These are phyloP conservation scores for Soucietia sequanensis DNA, from an alignment of 805 yeast species.

Conservation along the genomic window DNA sequence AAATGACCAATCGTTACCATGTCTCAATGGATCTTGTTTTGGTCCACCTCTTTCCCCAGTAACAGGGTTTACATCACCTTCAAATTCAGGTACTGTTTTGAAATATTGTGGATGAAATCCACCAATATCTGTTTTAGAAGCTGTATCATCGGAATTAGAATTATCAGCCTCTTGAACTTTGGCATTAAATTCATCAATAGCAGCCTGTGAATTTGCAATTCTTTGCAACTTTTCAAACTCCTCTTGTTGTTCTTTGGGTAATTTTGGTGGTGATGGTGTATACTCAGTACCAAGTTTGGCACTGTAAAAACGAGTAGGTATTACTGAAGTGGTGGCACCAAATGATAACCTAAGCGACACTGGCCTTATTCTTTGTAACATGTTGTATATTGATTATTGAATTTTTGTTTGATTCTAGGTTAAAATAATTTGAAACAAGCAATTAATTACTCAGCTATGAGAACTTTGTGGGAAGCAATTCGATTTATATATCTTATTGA, in stretches of 20 bases:
- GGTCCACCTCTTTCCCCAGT: conserved; percentile 98
- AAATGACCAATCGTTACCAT: conserved; percentile 84
- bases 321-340: too few relatives aligned
- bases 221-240: conserved; percentile 88
- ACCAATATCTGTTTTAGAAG: conserved; percentile 52
- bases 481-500: too few relatives aligned
- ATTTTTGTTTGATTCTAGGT: too few relatives aligned
- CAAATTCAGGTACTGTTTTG: conserved; percentile 89
- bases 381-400: not conserved
- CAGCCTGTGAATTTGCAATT: conserved; percentile 74
- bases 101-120: conserved; percentile 65
- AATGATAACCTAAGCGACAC: too few relatives aligned
- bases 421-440: too few relatives aligned
- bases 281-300: conserved; percentile 22
- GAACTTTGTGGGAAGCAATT: too few relatives aligned
- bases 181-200: conserved; percentile 71
- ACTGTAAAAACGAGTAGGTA: conserved; percentile 9
- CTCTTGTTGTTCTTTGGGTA: conserved; percentile 79
- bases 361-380: not conserved
- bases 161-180: conserved; percentile 33
- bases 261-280: conserved; percentile 58
- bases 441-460: too few relatives aligned
- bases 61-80: conserved; percentile 87
- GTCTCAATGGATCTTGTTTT: conserved; percentile 90
- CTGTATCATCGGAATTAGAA: conserved; percentile 17